Base-by-base conservation (phyloP, 345 rosid species). In the Populus tremula region DNA sequence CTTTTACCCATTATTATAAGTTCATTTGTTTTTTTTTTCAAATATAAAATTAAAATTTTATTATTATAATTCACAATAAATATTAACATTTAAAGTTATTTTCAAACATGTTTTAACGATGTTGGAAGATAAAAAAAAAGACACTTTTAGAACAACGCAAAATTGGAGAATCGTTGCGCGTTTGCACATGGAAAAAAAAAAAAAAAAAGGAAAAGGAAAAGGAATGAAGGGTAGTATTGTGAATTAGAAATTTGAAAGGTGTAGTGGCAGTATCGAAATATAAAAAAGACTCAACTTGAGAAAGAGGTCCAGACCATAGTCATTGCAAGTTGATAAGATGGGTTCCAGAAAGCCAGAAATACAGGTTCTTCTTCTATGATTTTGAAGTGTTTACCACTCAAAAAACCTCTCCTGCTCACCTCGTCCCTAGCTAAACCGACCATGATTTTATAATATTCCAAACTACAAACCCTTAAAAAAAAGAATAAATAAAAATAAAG, bases 261-360 rank as follows among this genome's bases (percentile, higher is more conserved):
- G 18, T 8, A 21, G 77, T 29, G 76, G 69, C 53, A 11, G 45
- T 39, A 62, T 39, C 68, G 16, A 20, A 38, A 16, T 18, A 20
- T 6, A 13, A n/a, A 38, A 13, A 18, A 41, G 45, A 41, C 6
- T 47, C 16, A 43, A 16, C 0, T 6, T 73, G 31, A 14, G 1
- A 38, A 67, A 68, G 36, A 18, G 53, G 78, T 49, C 71, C 36
- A 76, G 78, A 38, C 25, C 39, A 53, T 10, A 38, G 67, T 76
- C 73, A 54, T 20, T 23, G 54, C 73, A 54, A 54, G 23, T 38
- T 54, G 73, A 56, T 21, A 33, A 47, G 47, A 65, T 13, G 39
- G 67, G 72, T 54, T 16, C 11, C 74, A 56, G 61, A 56, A 76
- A 20, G 54, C 53, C 41, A 68, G 29, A 14, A 56, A 39, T 59